Evolutionary conservation across 495 filamentous ascomycete species (phyloP), one percentile per base, ranked within the genome.

Genomic region (Penicillium chermesinum): DNA sequence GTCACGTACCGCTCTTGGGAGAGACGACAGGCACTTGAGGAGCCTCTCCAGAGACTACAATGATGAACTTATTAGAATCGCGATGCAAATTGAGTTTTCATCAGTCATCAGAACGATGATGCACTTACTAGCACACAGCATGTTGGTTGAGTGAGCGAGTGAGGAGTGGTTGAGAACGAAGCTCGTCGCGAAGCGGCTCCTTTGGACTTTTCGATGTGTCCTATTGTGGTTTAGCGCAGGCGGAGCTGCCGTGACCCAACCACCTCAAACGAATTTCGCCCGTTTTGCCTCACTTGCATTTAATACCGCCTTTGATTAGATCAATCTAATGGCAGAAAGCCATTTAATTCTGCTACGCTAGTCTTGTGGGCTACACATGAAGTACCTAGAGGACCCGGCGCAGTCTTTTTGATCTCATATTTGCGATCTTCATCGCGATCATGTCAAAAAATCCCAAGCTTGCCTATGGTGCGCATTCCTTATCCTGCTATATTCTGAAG

Each of bases 11-110:
- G 64, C 88, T 91, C 76, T 95, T 95, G 61, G 83, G 79, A 61
- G 94, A 97, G 57, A 89, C 88, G 50, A 98, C 94, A 44, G 93
- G 94, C 70, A 86, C 83, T 71, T 95, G 86, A 41, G 93, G 94
- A 69, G 89, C 85, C 81, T 97, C 94, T 71, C 93, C 93, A 38
- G 93, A 99, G 63, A 99, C 91, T 96, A 60, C 40, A 48, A 37
- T 42, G 46, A 58, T 10, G 2, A 44, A 48, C 45, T 54, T 32
- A 46, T 68, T 43, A 70, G 60, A 50, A 46, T 15, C 48, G 10
- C 14, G 5, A n/a, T n/a, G 5, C 35, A n/a, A 5, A 37, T 30
- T 30, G 25, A 30, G 4, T 30, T 30, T 10, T 4, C 25, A 5
- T 10, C 1, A 34, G n/a, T 13, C 10, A 27, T 37, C 15, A 9